Evolutionary conservation across 2,329 filamentous ascomycete genomes (phyloP), one percentile per base, ranked within the genome.

Genomic region (Hypoxylon sp.): DNA sequence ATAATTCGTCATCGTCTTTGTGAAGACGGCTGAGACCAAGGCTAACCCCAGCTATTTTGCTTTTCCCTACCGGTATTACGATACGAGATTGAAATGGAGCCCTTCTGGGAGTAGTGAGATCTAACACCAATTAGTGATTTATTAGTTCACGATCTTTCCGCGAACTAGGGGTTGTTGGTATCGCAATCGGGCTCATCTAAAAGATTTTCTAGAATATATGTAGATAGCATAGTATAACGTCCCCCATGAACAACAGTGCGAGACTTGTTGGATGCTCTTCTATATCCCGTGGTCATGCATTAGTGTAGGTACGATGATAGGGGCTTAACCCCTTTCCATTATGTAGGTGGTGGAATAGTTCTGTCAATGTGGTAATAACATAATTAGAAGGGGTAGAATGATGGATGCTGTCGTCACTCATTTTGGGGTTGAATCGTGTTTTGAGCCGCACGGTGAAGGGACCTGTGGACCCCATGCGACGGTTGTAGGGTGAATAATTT

Each of bases 371-470:
- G 22, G 42, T 14, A 48, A 35, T 48, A 25, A 35, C 8, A 10
- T 53, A 14, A 25, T 30, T 37, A 20, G 44, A 27, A 27, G 25
- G 25, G 25, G 25, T 27, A 27, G 35, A 46, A 30, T 37, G 31
- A 48, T 30, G 25, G n/a, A 31, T 58, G 48, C 44, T 54, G 40
- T 62, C 20, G 14, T 58, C 40, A 59, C 37, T 30, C 27, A 42
- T 62, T 61, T 40, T 61, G 35, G 62, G 58, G 54, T 57, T 58
- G 30, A 59, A 44, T 42, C 59, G 49, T 17, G 37, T 27, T 40
- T 68, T 40, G 42, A 65, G 53, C 48, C 40, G 35, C 57, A 61
- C 17, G 27, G 55, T 49, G 44, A 37, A 62, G 40, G 35, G 22
- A 14, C 8, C 10, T 50, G 40, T 55, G 50, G 56, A 7, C 13